These are phyloP conservation scores for Blumeria graminis DNA, from an alignment of 2,329 filamentous ascomycete genomes.

Conservation along the genomic window DNA sequence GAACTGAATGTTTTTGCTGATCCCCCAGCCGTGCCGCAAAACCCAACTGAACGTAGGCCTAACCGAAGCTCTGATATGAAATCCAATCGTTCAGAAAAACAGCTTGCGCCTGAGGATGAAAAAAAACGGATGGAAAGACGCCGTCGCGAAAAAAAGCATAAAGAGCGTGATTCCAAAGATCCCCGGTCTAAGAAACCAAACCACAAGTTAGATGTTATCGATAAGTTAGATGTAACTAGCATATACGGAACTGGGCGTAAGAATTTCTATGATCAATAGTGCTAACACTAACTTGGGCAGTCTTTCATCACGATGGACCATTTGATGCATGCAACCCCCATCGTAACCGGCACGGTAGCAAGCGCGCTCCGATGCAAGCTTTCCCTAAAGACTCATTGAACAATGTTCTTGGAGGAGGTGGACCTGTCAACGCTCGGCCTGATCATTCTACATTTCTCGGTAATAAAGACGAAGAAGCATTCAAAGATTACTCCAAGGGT, in stretches of 20 bases:
- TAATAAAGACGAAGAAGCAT: conserved; percentile 54
- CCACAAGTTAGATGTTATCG: conserved; percentile 57
- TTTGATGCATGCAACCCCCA: conserved; percentile 93
- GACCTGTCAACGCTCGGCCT: conserved; percentile 57
- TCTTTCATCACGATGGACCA: conserved; percentile 92
- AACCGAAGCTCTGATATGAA: conserved; percentile 63
- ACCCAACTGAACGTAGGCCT: conserved; percentile 21
- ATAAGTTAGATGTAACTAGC: conserved; percentile 87
- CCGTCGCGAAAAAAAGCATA: conserved; percentile 23
- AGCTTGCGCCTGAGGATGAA: conserved; percentile 30
- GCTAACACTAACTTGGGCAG: conserved; percentile 21
- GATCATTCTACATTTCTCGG: conserved; percentile 82
- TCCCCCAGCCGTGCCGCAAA: conserved; percentile 16
- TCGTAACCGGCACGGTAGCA: conserved; percentile 64
- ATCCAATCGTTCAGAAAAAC: conserved; percentile 29
- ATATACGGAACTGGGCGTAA: conserved; percentile 80
- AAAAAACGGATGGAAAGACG: conserved; percentile 32
- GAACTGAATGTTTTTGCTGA: conserved; percentile 16
- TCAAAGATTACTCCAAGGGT: conserved; percentile 43
- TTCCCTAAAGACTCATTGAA: conserved; percentile 85
- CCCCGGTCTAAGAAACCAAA: conserved; percentile 14
- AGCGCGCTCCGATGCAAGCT: conserved; percentile 80
- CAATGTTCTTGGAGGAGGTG: conserved; percentile 71
- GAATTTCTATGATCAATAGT: conserved; percentile 17
- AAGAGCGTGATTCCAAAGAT: conserved; percentile 19